Evolutionary conservation across 1,284 basidiomycete species (phyloP).

Genomic region (Neolentinus lepideus): DNA sequence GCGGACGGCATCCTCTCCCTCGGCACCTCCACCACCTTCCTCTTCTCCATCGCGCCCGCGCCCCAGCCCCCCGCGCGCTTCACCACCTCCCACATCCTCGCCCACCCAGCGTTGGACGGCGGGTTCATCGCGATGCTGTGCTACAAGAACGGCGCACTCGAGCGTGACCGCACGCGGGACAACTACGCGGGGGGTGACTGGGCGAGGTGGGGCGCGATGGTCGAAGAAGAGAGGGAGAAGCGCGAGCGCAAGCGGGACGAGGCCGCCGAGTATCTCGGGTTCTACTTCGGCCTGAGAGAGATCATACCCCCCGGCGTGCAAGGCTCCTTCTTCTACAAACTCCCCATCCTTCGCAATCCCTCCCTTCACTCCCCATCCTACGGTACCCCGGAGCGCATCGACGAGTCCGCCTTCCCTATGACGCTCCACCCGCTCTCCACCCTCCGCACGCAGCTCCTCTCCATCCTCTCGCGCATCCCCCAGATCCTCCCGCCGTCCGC

Average conservation of each 20-base stretch:
- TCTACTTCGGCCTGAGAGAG: slow-evolving; percentile 78
- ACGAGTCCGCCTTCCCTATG: slow-evolving; percentile 29
- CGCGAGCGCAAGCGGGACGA: slow-evolving; percentile 22
- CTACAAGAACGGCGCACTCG: slow-evolving; percentile 80
- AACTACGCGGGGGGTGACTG: slow-evolving; percentile 57
- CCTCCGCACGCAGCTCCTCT: slow-evolving; percentile 82
- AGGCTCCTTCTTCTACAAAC: slow-evolving; percentile 58
- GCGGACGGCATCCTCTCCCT: slow-evolving; percentile 84
- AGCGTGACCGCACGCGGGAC: slow-evolving; percentile 77
- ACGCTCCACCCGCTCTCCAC: slow-evolving; percentile 72
- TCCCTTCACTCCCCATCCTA: slow-evolving; percentile 1
- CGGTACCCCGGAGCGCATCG: slow-evolving; percentile 20
- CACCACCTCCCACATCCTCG: slow-evolving; percentile 67
- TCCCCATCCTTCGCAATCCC: slow-evolving; percentile 2
- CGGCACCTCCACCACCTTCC: slow-evolving; percentile 88
- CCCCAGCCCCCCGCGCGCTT: slow-evolving; percentile 57
- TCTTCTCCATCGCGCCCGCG: slow-evolving; percentile 67
- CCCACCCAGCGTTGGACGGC: slow-evolving; percentile 55
- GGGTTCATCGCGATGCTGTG: slow-evolving; percentile 76
- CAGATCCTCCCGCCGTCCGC: slow-evolving; percentile 59
- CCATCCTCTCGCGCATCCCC: slow-evolving; percentile 61
- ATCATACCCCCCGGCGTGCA: slow-evolving; percentile 75
- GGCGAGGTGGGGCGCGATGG: slow-evolving; percentile 65
- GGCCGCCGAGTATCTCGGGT: slow-evolving; percentile 53
- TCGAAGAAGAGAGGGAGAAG: slow-evolving; percentile 42